phyloP scores from a whole-genome alignment of 2,329 filamentous ascomycete genomes.

The Ophiostoma populinum region DNA sequence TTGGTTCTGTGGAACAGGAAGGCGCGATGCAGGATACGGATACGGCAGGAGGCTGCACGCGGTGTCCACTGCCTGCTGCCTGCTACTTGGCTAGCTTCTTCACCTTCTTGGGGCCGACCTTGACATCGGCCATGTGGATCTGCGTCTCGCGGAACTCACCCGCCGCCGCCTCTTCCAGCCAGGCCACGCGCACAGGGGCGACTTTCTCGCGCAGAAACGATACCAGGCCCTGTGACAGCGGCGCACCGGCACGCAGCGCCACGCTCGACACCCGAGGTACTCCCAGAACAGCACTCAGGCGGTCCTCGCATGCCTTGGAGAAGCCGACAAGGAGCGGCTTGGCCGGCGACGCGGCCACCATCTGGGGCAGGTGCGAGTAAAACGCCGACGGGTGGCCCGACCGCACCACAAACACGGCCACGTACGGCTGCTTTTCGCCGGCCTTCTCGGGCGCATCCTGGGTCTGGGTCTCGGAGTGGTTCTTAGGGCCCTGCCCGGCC shows the following conservation, averaged over 20 bases:
- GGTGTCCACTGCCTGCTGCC: too few relatives aligned
- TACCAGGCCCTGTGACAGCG: slow-evolving; percentile 37
- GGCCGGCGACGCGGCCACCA: slow-evolving; percentile 17
- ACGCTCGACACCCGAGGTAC: slow-evolving; percentile 49
- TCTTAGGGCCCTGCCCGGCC: slow-evolving; percentile 18
- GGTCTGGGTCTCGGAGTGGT: too few relatives aligned
- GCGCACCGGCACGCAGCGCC: slow-evolving; percentile 38
- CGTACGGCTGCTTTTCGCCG: slow-evolving; percentile 20
- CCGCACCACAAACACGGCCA: slow-evolving; percentile 39
- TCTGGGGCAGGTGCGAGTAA: slow-evolving; percentile 38
- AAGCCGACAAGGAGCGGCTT: slow-evolving; percentile 43
- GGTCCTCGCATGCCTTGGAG: slow-evolving; percentile 39
- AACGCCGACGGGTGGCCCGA: slow-evolving; percentile 40
- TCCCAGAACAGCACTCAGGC: slow-evolving; percentile 37
- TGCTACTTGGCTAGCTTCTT: too few relatives aligned
- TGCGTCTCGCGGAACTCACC: slow-evolving; percentile 28
- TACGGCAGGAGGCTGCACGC: too few relatives aligned
- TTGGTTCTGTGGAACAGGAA: too few relatives aligned
- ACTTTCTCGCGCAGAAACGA: slow-evolving; percentile 38
- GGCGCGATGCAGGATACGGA: too few relatives aligned
- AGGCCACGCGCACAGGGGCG: slow-evolving; percentile 32
- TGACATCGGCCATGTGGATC: slow-evolving; percentile 26
- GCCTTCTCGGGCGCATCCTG: too few relatives aligned
- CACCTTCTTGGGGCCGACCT: slow-evolving; percentile 20
- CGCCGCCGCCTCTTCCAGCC: slow-evolving; percentile 31